These are phyloP conservation scores for Yamadazyma sp. DNA, from an alignment of 805 yeast species.

Conservation along the genomic window DNA sequence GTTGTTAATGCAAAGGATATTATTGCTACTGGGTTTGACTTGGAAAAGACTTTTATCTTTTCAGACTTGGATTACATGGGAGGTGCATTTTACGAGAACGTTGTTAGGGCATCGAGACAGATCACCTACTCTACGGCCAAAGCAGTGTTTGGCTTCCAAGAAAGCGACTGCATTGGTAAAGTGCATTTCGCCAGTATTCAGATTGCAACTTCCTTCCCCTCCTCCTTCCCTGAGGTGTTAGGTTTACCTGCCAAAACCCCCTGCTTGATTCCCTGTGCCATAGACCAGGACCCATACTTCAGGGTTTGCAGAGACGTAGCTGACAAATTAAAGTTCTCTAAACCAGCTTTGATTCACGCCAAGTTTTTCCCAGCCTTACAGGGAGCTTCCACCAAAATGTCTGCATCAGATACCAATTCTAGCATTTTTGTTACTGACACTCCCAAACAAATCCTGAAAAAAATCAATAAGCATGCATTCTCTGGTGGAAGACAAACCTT, in stretches of 20 bases:
- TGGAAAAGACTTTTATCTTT: constrained; percentile 92
- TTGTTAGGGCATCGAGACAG: constrained; percentile 88
- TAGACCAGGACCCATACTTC: constrained; percentile 98
- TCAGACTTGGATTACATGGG: constrained; percentile 93
- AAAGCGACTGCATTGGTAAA: constrained; percentile 92
- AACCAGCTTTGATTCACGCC: constrained; percentile 91
- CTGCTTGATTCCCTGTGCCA: constrained; percentile 97
- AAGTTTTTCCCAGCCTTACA: constrained; percentile 97
- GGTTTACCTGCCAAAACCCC: constrained; percentile 89
- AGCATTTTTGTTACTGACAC: constrained; percentile 97
- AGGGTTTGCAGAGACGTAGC: constrained; percentile 98
- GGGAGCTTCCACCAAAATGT: constrained; percentile 96
- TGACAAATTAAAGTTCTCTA: constrained; percentile 81
- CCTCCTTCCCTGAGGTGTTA: constrained; percentile 90
- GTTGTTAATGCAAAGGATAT: constrained; percentile 87
- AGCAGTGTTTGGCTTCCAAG: constrained; percentile 95
- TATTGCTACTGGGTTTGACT: constrained; percentile 90
- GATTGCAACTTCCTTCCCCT: constrained; percentile 93
- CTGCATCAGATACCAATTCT: constrained; percentile 86
- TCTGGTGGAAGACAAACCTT: constrained; percentile 87
- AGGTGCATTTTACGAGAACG: constrained; percentile 90
- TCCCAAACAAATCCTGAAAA: constrained; percentile 86
- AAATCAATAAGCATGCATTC: constrained; percentile 94
- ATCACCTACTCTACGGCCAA: constrained; percentile 96
- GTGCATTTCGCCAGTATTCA: constrained; percentile 94